These are phyloP conservation scores for Sporothrix brasiliensis DNA, from an alignment of 2,329 filamentous ascomycete species.

Conservation along the genomic window DNA sequence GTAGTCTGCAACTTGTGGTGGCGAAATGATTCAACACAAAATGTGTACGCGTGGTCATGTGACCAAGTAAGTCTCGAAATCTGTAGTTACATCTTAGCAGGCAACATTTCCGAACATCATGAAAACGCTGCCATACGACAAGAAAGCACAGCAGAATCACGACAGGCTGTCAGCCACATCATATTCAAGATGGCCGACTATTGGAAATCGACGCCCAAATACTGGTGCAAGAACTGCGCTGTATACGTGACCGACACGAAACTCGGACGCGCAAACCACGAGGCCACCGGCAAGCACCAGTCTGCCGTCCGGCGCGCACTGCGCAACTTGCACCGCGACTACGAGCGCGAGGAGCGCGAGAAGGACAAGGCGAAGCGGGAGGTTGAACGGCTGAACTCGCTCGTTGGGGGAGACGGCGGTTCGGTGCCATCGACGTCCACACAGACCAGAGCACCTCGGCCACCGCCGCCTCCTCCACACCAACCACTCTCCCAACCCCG, in stretches of 20 bases:
- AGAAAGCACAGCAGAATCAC: neutral
- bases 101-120: neutral
- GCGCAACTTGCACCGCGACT: conserved; percentile 80
- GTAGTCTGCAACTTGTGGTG: neutral
- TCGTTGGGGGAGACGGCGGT: conserved; percentile 55
- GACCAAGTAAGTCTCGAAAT: conserved; percentile 1
- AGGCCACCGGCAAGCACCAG: conserved; percentile 83
- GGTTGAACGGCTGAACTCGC: conserved; percentile 79
- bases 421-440: conserved; percentile 26
- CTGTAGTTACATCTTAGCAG: neutral
- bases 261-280: conserved; percentile 86
- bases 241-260: conserved; percentile 89
- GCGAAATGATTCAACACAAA: neutral
- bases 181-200: conserved; percentile 82
- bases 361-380: conserved; percentile 82
- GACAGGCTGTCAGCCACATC: too few species aligned
- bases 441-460: neutral
- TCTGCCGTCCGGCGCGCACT: conserved; percentile 84
- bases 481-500: neutral
- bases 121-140: neutral
- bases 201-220: conserved; percentile 97
- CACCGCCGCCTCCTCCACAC: neutral
- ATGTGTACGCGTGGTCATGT: neutral
- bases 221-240: conserved; percentile 98
- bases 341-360: conserved; percentile 79